phyloP scores from a whole-genome alignment of 179 eudicot species.

The Silene vulgaris region DNA sequence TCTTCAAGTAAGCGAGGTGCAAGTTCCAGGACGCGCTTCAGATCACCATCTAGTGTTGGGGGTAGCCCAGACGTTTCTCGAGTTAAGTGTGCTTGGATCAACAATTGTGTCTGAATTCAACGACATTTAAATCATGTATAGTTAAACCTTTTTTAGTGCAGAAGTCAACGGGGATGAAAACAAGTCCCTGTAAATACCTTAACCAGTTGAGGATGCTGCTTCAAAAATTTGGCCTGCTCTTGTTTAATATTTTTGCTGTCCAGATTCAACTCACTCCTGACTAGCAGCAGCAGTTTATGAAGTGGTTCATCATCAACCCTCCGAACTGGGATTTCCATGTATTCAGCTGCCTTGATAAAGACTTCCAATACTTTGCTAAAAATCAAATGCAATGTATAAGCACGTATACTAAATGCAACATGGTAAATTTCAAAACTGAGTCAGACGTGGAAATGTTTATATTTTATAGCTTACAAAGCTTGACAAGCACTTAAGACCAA shows the following conservation, averaged over 20 bases:
- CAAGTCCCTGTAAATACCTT: conserved; percentile 44
- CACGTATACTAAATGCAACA: neutral
- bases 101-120: conserved; percentile 60
- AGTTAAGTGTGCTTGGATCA: conserved; percentile 78
- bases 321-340: conserved; percentile 77
- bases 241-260: conserved; percentile 81
- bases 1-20: conserved; percentile 89
- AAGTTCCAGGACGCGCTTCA: conserved; percentile 69
- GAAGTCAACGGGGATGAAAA: neutral
- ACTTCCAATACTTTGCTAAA: conserved; percentile 90
- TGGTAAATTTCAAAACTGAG: neutral
- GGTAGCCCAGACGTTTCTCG: conserved; percentile 60
- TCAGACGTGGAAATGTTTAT: neutral
- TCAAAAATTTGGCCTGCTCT: conserved; percentile 93
- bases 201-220: conserved; percentile 86
- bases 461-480: no score
- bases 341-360: conserved; percentile 80
- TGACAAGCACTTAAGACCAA: no score
- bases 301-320: conserved; percentile 79
- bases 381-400: conserved; percentile 9
- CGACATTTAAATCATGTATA: conserved; percentile 16
- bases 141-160: neutral
- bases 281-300: conserved; percentile 64
- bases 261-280: conserved; percentile 78
- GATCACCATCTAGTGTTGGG: conserved; percentile 63